phyloP scores from a whole-genome alignment of 768 basidiomycete genomes.

The Baorangia bicolor region DNA sequence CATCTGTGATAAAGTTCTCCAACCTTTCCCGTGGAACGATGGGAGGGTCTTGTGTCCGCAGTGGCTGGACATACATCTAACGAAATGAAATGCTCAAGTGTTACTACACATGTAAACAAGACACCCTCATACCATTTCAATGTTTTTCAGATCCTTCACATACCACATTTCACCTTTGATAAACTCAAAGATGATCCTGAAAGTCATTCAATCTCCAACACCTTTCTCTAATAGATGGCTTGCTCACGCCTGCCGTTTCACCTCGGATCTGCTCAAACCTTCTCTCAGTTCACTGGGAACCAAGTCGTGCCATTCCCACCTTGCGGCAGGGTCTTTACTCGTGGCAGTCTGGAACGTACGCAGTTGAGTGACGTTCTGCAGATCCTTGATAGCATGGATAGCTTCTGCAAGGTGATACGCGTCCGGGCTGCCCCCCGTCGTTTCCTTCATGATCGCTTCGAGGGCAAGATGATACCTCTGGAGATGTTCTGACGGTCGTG shows the following conservation, averaged over 20 bases:
- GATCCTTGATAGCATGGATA: conserved; percentile 75
- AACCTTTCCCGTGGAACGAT: conserved; percentile 73
- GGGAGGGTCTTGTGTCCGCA: conserved; percentile 71
- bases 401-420: conserved; percentile 81
- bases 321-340: conserved; percentile 74
- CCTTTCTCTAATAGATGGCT: not conserved
- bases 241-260: conserved; percentile 81
- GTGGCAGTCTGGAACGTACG: conserved; percentile 90
- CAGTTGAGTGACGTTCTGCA: conserved; percentile 79
- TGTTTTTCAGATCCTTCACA: conserved; percentile 86
- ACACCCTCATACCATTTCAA: conserved; percentile 55
- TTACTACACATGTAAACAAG: conserved; percentile 20
- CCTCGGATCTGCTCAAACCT: conserved; percentile 66
- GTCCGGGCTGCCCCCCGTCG: conserved; percentile 77
- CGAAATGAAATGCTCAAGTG: conserved; percentile 4
- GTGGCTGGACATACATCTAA: conserved; percentile 80
- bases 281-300: conserved; percentile 66
- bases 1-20: conserved; percentile 77
- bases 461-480: conserved; percentile 75
- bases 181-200: conserved; percentile 87
- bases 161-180: conserved; percentile 97
- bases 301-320: conserved; percentile 91
- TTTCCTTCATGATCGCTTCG: conserved; percentile 84
- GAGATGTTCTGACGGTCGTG: conserved; percentile 60
- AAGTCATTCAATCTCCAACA: not conserved